Evolutionary conservation across 2,329 filamentous ascomycete genomes (phyloP), one percentile per base, ranked within the genome.

Genomic region (Aspergillus sp.): DNA sequence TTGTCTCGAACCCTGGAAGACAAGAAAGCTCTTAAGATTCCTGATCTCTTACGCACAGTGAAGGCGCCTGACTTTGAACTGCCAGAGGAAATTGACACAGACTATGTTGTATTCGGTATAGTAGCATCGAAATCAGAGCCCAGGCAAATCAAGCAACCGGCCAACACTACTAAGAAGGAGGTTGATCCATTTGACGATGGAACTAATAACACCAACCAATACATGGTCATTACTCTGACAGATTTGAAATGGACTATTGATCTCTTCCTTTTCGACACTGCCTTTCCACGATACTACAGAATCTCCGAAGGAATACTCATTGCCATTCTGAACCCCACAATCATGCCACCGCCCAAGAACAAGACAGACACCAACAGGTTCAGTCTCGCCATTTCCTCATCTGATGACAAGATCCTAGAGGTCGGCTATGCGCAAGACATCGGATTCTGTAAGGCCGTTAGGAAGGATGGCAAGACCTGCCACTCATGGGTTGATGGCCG

Each of bases 201-300:
- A 8, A 84, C 88, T 57, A 82, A 82, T 49, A 81, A 82, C 57
- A 77, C 72, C 2, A 89, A 89, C 53, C 97, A 96, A 74, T 99
- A 96, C 79, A 97, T 99, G 90, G 89, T 94, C 1, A 81, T 99
- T 63, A 91, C 87, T 2, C 82, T 99, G 2, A 92, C 91, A 0
- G 94, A 99, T 74, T 81, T 99, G 10, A 89, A 92, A 69, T 96
- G 88, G 86, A 92, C 96, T 68, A 76, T 99, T 11, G 93, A 98
- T 65, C 84, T 98, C 44, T 98, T 92, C 69, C 85, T 99, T 13
- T 99, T 99, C 77, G 90, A 91, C 69, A 88, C 89, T 0, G 96
- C 92, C 6, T 97, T 98, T 69, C 89, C 91, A 15, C 88, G 90
- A 57, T 99, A 95, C 79, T 98, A 94, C 89, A 96, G 96, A 72